Evolutionary conservation across 805 yeast species (phyloP).

Genomic region (Teunomyces aglyptinius): DNA sequence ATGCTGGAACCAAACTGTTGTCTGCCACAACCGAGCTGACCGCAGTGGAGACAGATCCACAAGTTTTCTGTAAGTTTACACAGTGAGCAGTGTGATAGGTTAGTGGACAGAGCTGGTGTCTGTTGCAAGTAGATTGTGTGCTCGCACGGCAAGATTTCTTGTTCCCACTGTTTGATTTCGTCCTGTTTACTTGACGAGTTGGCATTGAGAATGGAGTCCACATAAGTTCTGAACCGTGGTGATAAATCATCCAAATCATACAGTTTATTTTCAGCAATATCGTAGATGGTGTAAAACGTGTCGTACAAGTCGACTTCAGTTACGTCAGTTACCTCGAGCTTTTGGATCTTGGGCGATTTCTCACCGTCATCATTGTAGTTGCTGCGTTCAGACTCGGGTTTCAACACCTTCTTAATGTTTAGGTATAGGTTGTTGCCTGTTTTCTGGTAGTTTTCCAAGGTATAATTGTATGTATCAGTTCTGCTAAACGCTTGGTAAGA

Average conservation of each 20-base stretch:
- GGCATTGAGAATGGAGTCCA: constrained; percentile 49
- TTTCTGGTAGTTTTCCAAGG: constrained; percentile 52
- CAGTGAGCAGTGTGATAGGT: constrained; percentile 46
- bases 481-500: constrained; percentile 73
- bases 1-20: constrained; percentile 84
- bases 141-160: constrained; percentile 74
- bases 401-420: constrained; percentile 54
- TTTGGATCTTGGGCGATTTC: constrained; percentile 48
- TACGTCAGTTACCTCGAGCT: constrained; percentile 64
- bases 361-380: constrained; percentile 22
- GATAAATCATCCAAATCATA: constrained; percentile 24
- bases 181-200: constrained; percentile 59
- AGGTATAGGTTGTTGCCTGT: constrained; percentile 57
- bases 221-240: constrained; percentile 23
- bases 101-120: constrained; percentile 13
- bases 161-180: constrained; percentile 89
- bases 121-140: constrained; percentile 65
- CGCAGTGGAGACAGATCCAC: constrained; percentile 93
- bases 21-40: constrained; percentile 91
- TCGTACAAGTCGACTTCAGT: constrained; percentile 64
- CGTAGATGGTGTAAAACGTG: constrained; percentile 40
- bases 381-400: constrained; percentile 33
- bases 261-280: constrained; percentile 27
- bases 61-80: constrained; percentile 74
- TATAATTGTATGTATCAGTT: constrained; percentile 42